Base-by-base conservation (phyloP, 805 yeast species). In the Lipomyces yamanashiensis region DNA sequence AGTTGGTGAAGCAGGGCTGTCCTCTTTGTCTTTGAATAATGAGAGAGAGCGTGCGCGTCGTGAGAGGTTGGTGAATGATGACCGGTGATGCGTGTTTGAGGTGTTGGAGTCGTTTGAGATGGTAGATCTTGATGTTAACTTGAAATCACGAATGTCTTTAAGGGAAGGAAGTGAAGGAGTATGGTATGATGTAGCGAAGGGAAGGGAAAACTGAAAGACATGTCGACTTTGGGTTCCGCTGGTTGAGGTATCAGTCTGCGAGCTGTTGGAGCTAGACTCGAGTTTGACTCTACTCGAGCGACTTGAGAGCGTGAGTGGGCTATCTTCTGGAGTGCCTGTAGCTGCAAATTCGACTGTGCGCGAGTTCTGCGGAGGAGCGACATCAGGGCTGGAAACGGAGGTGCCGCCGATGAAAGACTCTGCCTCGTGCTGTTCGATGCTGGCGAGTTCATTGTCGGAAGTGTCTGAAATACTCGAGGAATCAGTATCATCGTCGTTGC, bases 151-250 rank as follows among this genome's bases (percentile, higher is more conserved):
- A 6, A 54, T 54, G 15, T 54, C 58, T n/a, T 41, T 48, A 2
- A 56, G 40, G 3, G 23, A 28, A 7, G 54, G 55, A 19, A 53
- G 53, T 36, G 39, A 17, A 37, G 65, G 54, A n/a, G 55, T 23
- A 17, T 2, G 36, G 21, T 17, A 33, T 15, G 66, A 51, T 7
- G 49, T 33, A 19, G 63, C 50, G 23, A 63, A 59, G 19, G 67
- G 63, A 7, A 63, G 60, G 7, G 67, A 54, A 40, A 63, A 63
- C 41, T 59, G 54, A 48, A 61, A 59, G 28, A 62, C 33, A 34
- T 34, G 21, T 34, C 28, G 43, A 3, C 55, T 47, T 33, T 39
- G 12, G 36, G 17, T 43, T 17, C n/a, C 39, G 21, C 47, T 5
- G 17, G 10, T 47, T 5, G 41, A 9, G n/a, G 44, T n/a, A 17